A percentile compares a stretch with the other conserved stretches of the same genome.
Evolutionary conservation across 163 green algal species (phyloP).

Genomic region (Volvox carteri): DNA sequence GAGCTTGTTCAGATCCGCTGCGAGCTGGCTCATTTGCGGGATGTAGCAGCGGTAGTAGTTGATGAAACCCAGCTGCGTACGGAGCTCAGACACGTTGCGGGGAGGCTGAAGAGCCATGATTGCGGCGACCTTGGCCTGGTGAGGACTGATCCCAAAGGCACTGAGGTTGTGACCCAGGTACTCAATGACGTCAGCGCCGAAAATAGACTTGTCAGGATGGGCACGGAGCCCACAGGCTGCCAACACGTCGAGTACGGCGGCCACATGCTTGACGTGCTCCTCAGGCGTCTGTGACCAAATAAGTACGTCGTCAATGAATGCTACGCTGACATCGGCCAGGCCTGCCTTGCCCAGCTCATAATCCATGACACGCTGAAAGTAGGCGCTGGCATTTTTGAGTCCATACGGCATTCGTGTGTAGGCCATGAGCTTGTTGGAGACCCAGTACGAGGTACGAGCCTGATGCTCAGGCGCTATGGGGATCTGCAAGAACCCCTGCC

Average conservation of each 20-base stretch:
- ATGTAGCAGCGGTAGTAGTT: conserved; percentile 55
- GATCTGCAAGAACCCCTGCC: conserved; percentile 59
- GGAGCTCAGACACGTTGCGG: conserved; percentile 40
- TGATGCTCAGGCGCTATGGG: conserved; percentile 25
- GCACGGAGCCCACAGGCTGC: not conserved
- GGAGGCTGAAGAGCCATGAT: conserved; percentile 34
- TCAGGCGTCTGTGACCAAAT: not conserved
- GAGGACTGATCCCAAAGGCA: conserved; percentile 1
- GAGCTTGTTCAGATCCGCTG: conserved; percentile 27
- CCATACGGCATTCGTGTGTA: too few species aligned
- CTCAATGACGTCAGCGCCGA: conserved; percentile 19
- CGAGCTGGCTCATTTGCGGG: conserved; percentile 12
- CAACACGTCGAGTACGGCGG: conserved; percentile 24
- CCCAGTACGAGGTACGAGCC: conserved; percentile 49
- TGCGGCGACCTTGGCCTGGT: conserved; percentile 40
- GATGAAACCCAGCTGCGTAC: conserved; percentile 35
- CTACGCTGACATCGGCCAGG: not conserved
- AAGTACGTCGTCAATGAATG: conserved; percentile 28
- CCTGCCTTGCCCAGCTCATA: not conserved
- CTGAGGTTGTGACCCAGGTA: conserved; percentile 45
- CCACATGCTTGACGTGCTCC: conserved; percentile 60
- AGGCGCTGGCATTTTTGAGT: too few species aligned
- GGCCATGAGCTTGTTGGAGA: too few species aligned
- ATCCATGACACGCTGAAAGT: too few species aligned
- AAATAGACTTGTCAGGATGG: conserved; percentile 51